Conservation (phyloP, 75 land plant genomes). For the Pinus albicaulis region DNA sequence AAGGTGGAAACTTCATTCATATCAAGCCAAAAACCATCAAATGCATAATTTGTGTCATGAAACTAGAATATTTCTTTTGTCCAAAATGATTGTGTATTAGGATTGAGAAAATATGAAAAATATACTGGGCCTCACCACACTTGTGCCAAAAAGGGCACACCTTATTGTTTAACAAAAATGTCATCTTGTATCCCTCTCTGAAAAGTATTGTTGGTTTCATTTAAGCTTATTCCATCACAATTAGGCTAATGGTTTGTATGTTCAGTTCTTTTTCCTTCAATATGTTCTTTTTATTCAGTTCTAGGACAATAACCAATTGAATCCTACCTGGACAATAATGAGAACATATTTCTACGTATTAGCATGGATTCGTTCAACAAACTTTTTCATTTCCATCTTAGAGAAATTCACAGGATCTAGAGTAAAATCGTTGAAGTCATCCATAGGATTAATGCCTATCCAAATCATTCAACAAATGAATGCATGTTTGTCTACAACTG, state of each 20-base stretch:
- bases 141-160: constrained; percentile 56
- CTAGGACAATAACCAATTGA: neutral
- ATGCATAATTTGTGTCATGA: no score
- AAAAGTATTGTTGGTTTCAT: constrained; percentile 47
- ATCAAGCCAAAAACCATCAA: no score
- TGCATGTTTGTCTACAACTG: constrained; percentile 24
- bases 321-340: constrained; percentile 37
- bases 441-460: constrained; percentile 40
- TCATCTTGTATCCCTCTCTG: constrained; percentile 56
- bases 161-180: constrained; percentile 64
- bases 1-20: no score
- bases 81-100: no score
- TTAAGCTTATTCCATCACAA: neutral
- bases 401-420: constrained; percentile 30
- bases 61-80: no score
- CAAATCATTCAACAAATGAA: constrained; percentile 30
- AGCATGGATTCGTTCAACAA: no score
- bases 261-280: neutral
- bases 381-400: constrained; percentile 13
- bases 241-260: neutral
- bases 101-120: neutral
- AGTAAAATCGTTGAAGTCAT: constrained; percentile 38
- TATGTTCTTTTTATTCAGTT: neutral
- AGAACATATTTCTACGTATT: constrained; percentile 39
- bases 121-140: constrained; percentile 91